Conservation (phyloP, 148 eudicot species). For the Fagopyrum esculentum region DNA sequence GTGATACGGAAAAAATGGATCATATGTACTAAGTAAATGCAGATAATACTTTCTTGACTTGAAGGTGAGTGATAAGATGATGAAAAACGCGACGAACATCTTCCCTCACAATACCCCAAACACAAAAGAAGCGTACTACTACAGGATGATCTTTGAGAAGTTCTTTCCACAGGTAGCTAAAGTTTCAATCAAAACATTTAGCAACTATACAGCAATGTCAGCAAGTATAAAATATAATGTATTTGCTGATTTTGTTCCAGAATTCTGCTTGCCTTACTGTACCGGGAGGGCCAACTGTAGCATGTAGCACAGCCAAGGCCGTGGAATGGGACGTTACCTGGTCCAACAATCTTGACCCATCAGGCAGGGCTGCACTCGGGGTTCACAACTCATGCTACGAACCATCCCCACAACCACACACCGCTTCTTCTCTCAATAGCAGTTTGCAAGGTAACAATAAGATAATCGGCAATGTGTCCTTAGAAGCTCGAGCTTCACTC, state of each 20-base stretch:
- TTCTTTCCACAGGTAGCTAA: constrained; percentile 72
- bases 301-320: constrained; percentile 86
- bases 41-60: not conserved
- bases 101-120: constrained; percentile 79
- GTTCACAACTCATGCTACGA: constrained; percentile 50
- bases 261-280: constrained; percentile 69
- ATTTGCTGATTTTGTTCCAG: constrained; percentile 25
- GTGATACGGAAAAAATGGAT: not conserved
- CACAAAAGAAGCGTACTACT: constrained; percentile 84
- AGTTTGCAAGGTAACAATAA: not conserved
- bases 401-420: constrained; percentile 1
- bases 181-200: not conserved
- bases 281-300: constrained; percentile 84
- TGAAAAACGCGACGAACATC: constrained; percentile 61
- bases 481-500: constrained; percentile 16
- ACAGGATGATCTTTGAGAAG: constrained; percentile 73
- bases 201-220: not conserved
- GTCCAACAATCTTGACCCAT: constrained; percentile 86
- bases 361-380: constrained; percentile 85
- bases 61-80: constrained; percentile 83
- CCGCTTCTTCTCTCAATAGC: not conserved
- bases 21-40: not conserved
- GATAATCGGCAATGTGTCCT: constrained; percentile 17
- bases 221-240: not conserved
- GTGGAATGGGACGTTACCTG: constrained; percentile 81